A percentile compares a stretch with the other conserved stretches of the same genome.
phyloP scores from a whole-genome alignment of 73 alveolate species.

The Effrenium voratum region DNA sequence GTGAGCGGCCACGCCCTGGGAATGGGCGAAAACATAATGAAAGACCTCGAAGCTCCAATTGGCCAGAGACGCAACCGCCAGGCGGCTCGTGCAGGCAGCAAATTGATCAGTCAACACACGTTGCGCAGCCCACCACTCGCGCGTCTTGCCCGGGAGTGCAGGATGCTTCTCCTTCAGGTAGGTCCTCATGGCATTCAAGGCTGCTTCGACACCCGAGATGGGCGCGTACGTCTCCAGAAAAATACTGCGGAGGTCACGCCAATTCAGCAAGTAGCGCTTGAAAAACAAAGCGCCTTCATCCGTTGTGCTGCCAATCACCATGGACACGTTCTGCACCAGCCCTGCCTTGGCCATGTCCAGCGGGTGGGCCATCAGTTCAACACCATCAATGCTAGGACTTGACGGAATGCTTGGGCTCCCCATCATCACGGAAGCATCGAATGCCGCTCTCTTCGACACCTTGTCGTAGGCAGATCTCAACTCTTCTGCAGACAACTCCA shows the following conservation, averaged over 20 bases:
- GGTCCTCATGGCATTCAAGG: background rate
- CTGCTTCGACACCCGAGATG: too few relatives aligned
- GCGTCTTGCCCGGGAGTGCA: background rate
- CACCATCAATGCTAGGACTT: constrained; percentile 19
- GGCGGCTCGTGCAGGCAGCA: background rate
- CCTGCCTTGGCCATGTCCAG: background rate
- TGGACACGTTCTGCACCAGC: background rate
- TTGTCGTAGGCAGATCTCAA: background rate
- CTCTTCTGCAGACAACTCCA: background rate
- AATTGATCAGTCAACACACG: background rate
- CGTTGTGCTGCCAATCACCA: background rate
- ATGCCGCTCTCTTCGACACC: background rate
- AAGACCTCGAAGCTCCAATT: background rate
- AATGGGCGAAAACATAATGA: background rate
- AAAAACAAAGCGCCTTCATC: constrained; percentile 2
- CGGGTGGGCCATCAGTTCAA: background rate
- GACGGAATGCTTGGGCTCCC: background rate
- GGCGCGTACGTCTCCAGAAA: background rate
- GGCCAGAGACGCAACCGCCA: background rate
- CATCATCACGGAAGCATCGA: too few relatives aligned
- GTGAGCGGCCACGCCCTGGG: background rate
- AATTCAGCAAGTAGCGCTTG: background rate
- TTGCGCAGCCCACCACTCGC: constrained; percentile 2
- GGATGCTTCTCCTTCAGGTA: background rate
- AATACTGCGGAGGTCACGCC: background rate